Percentiles rank a stretch among this genome's conserved stretches.
These are phyloP conservation scores for Pythium plurisporium DNA, from an alignment of 352 stramenopile species.

Conservation along the genomic window DNA sequence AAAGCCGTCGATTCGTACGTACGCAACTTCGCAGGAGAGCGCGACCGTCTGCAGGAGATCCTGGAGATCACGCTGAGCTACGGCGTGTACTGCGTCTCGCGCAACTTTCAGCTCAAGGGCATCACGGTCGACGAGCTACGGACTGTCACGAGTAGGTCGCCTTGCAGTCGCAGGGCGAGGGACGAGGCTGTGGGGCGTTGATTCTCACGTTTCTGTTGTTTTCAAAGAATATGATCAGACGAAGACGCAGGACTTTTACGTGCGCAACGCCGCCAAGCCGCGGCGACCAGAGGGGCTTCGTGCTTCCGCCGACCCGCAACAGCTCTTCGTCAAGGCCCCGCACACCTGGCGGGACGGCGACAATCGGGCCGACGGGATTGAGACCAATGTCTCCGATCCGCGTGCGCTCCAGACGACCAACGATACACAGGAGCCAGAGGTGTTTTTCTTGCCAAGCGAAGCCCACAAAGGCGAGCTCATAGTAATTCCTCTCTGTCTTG, in stretches of 20 bases:
- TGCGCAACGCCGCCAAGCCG: conserved; percentile 33
- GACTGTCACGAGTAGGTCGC: conserved; percentile 41
- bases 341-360: conserved; percentile 70
- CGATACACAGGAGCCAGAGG: background rate
- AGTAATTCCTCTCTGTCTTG: too few species aligned
- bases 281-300: background rate
- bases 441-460: conserved; percentile 23
- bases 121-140: conserved; percentile 58
- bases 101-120: conserved; percentile 58
- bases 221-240: conserved; percentile 38
- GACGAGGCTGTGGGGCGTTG: too few species aligned
- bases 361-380: conserved; percentile 8
- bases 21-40: conserved; percentile 61
- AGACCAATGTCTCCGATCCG: background rate
- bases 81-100: conserved; percentile 58
- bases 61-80: conserved; percentile 73
- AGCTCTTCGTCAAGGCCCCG: conserved; percentile 48
- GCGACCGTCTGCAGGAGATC: conserved; percentile 43
- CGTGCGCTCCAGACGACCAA: background rate
- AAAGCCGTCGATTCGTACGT: conserved; percentile 56
- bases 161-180: background rate
- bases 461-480: conserved; percentile 18
- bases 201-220: background rate
- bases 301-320: conserved; percentile 12
- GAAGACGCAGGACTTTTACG: conserved; percentile 57